Conservation (phyloP, 2,329 filamentous ascomycete species). For the Plenodomus lindquistii region DNA sequence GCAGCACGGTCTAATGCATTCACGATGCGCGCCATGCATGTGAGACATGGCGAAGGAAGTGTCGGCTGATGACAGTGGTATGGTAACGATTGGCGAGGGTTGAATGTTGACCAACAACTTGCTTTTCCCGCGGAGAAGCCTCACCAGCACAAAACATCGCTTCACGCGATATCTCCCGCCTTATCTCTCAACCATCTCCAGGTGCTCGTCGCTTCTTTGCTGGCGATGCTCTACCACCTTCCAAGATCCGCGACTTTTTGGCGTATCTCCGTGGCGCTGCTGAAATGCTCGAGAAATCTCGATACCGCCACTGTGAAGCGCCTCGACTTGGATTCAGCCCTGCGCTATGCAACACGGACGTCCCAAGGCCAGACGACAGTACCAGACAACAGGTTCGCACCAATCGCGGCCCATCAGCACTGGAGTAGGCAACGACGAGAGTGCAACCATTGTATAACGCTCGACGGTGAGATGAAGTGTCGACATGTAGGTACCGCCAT, state of each 20-base stretch:
- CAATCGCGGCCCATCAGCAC: slow-evolving; percentile 7
- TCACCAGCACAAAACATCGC: slow-evolving; percentile 1
- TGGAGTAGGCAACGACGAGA: neutral
- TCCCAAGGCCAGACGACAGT: slow-evolving; percentile 2
- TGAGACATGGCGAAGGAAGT: neutral
- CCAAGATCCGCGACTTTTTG: neutral
- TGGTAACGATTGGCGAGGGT: neutral
- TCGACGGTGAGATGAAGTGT: too few species aligned
- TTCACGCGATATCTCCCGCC: slow-evolving; percentile 3
- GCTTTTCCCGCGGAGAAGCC: slow-evolving; percentile 15
- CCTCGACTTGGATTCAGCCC: neutral
- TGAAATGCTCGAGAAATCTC: neutral
- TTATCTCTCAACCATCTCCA: slow-evolving; percentile 10
- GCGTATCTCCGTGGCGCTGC: slow-evolving; percentile 4
- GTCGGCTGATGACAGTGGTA: too few species aligned
- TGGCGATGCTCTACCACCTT: neutral
- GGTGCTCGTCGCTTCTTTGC: slow-evolving; percentile 1
- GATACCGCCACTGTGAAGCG: neutral
- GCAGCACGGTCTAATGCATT: too few species aligned
- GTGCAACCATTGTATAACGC: too few species aligned
- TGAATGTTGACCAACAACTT: neutral
- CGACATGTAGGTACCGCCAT: too few species aligned
- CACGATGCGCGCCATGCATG: neutral
- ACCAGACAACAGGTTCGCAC: too few species aligned
- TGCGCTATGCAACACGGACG: neutral